These are phyloP conservation scores for Chalciporus piperatoides DNA, from an alignment of 1,284 basidiomycete species.

Conservation along the genomic window DNA sequence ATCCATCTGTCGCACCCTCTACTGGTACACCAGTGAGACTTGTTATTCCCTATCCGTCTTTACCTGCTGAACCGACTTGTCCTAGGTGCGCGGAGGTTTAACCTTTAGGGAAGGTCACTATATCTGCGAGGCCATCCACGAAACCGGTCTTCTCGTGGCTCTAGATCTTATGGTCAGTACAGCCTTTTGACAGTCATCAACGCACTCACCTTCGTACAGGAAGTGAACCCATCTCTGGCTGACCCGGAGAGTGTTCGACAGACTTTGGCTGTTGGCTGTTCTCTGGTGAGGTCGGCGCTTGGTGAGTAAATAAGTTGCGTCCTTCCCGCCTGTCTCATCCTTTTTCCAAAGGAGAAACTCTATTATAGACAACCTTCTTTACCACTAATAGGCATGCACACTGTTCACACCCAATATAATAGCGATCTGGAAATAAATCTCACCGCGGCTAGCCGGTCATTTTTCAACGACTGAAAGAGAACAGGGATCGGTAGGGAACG, in stretches of 20 bases:
- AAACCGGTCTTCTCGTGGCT: constrained; percentile 90
- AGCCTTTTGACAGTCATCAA: background rate
- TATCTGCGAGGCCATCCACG: constrained; percentile 91
- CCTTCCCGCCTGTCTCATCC: constrained; percentile 12
- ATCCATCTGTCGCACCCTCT: constrained; percentile 91
- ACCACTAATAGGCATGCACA: background rate
- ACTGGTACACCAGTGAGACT: constrained; percentile 85
- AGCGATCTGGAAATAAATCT: background rate
- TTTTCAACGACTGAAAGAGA: background rate
- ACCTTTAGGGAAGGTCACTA: constrained; percentile 98
- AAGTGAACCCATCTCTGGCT: constrained; percentile 91
- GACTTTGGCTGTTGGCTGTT: constrained; percentile 94
- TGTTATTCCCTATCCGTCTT: background rate
- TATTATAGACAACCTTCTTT: constrained; percentile 18
- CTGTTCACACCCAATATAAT: constrained; percentile 5
- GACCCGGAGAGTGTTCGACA: constrained; percentile 73
- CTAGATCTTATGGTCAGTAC: constrained; percentile 83
- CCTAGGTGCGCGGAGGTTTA: constrained; percentile 85
- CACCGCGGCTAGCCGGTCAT: background rate
- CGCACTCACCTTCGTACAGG: constrained; percentile 46
- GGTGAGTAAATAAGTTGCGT: constrained; percentile 48
- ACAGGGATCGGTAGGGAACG: background rate
- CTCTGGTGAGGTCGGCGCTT: constrained; percentile 85
- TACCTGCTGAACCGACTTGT: constrained; percentile 3
- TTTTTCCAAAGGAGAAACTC: constrained; percentile 25